These are phyloP conservation scores for Suillus placidus DNA, from an alignment of 768 basidiomycete genomes.

Conservation along the genomic window DNA sequence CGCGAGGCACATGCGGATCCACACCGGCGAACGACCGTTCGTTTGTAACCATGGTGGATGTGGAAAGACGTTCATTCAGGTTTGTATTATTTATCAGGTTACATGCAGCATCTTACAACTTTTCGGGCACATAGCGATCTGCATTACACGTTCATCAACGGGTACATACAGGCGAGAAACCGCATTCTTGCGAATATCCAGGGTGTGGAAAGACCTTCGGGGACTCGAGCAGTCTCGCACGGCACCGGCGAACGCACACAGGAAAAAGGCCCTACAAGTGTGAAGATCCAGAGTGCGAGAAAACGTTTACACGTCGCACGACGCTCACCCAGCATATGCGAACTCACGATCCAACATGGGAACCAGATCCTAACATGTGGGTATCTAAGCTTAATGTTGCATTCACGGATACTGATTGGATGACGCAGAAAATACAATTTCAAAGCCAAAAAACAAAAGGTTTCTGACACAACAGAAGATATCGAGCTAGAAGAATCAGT, in stretches of 20 bases:
- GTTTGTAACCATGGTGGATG: constrained; percentile 71
- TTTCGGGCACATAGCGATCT: constrained; percentile 59
- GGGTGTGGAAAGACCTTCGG: constrained; percentile 87
- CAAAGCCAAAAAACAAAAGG: constrained; percentile 67
- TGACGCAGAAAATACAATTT: constrained; percentile 70
- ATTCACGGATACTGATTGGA: constrained; percentile 24
- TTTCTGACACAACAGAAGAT: constrained; percentile 54
- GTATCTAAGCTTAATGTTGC: constrained; percentile 30
- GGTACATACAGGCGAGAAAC: constrained; percentile 92
- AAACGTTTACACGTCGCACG: constrained; percentile 85
- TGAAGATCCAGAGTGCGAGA: constrained; percentile 79
- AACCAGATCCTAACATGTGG: constrained; percentile 81
- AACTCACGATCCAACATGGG: constrained; percentile 84
- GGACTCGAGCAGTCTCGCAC: constrained; percentile 89
- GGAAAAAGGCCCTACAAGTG: constrained; percentile 88
- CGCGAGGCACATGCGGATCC: constrained; percentile 84
- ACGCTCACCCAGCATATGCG: constrained; percentile 87
- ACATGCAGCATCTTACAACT: constrained; percentile 16
- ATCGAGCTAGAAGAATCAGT: constrained; percentile 71
- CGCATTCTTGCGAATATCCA: constrained; percentile 88
- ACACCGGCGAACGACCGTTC: constrained; percentile 89
- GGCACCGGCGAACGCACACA: constrained; percentile 88
- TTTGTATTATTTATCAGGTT: constrained; percentile 32
- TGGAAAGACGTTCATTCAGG: constrained; percentile 93
- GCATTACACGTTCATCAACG: constrained; percentile 87